These are phyloP conservation scores for Pichia terricola DNA, from an alignment of 1,139 yeast species.

Conservation along the genomic window DNA sequence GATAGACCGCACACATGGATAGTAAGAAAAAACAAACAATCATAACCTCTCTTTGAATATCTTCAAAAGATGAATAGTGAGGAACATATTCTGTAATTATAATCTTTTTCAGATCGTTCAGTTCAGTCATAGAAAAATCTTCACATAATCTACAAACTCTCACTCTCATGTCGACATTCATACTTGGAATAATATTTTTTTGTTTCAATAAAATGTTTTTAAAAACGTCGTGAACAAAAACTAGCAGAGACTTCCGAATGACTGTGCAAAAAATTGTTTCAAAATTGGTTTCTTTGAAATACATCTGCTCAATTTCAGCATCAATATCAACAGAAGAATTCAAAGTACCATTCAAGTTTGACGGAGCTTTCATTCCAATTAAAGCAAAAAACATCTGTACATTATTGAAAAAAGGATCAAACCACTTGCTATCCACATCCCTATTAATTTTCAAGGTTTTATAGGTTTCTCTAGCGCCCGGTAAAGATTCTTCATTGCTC, in stretches of 20 bases:
- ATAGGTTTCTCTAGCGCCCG: background rate
- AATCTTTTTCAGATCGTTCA: conserved; percentile 2
- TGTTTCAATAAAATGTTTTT: conserved; percentile 8
- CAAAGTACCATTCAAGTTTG: no score
- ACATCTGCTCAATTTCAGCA: background rate
- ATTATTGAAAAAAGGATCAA: background rate
- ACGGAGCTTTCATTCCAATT: no score
- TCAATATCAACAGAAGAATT: background rate
- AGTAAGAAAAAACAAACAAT: conserved; percentile 3
- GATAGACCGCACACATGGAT: conserved; percentile 5
- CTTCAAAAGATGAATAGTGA: background rate
- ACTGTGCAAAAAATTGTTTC: background rate
- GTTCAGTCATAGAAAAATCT: background rate
- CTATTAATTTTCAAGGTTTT: conserved; percentile 1
- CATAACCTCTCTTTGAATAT: conserved; percentile 3
- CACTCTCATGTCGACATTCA: conserved; percentile 2
- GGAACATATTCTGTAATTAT: conserved; percentile 6
- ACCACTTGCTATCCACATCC: background rate
- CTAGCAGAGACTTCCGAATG: background rate
- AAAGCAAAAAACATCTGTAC: background rate
- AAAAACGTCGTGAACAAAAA: background rate
- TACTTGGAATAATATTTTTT: conserved; percentile 2
- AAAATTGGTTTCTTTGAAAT: background rate
- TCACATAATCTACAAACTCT: conserved; percentile 7
- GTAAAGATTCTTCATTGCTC: background rate